Evolutionary conservation across 1,139 yeast genomes (phyloP).

Genomic region (Debaryomycetaceae sp.): DNA sequence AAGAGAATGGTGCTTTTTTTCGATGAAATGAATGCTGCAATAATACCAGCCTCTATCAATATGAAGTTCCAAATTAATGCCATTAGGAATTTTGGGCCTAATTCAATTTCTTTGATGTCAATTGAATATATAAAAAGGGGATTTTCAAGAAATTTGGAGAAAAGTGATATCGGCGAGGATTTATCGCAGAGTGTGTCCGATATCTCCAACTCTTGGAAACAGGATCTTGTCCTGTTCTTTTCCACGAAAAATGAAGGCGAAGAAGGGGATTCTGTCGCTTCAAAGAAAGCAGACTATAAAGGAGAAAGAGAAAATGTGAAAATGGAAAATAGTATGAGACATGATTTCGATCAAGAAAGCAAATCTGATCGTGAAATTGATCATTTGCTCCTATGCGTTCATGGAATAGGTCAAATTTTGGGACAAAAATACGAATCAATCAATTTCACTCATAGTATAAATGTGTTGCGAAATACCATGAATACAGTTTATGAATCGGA

Average conservation of each 20-base stretch:
- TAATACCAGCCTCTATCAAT: constrained; percentile 35
- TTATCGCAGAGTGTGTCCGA: constrained; percentile 17
- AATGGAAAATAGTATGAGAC: constrained; percentile 47
- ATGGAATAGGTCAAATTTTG: constrained; percentile 90
- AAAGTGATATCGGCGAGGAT: constrained; percentile 21
- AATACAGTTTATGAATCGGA: constrained; percentile 52
- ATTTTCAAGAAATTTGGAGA: constrained; percentile 25
- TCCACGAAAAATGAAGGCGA: constrained; percentile 9
- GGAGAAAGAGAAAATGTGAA: constrained; percentile 13
- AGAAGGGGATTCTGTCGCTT: constrained; percentile 9
- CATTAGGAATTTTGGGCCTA: constrained; percentile 36
- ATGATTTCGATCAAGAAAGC: constrained; percentile 46
- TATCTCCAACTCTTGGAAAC: constrained; percentile 27
- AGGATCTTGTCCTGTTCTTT: constrained; percentile 26
- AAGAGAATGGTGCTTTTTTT: constrained; percentile 32
- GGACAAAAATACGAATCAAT: constrained; percentile 78
- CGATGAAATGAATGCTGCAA: constrained; percentile 31
- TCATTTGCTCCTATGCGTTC: constrained; percentile 81
- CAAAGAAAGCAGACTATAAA: constrained; percentile 8
- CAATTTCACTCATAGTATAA: constrained; percentile 84
- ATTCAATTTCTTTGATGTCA: constrained; percentile 28
- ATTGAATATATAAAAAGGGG: constrained; percentile 42
- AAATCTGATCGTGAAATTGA: constrained; percentile 57
- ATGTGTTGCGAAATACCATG: constrained; percentile 63
- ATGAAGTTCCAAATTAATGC: constrained; percentile 36